Evolutionary conservation across 129 eudicot species (phyloP).

Genomic region (Saussurea involucrata): DNA sequence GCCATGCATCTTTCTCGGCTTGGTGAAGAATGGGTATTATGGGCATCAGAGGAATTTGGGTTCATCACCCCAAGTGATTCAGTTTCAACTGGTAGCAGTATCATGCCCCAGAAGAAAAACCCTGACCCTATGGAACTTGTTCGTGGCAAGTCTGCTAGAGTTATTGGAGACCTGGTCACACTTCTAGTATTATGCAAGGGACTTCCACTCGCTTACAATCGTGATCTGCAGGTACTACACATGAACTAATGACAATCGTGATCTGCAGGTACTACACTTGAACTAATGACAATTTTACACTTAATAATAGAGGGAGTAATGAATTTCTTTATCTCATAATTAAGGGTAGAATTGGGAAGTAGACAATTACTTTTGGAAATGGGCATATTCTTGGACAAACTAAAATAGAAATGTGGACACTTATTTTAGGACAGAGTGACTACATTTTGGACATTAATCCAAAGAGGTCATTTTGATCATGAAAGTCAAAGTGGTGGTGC

Average conservation of each 20-base stretch:
- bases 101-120: constrained; percentile 98
- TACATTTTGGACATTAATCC: background rate
- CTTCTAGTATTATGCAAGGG: constrained; percentile 96
- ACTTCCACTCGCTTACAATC: constrained; percentile 97
- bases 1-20: constrained; percentile 94
- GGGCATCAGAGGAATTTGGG: constrained; percentile 99
- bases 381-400: background rate
- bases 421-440: background rate
- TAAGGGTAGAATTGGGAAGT: background rate
- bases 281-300: background rate
- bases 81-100: constrained; percentile 98
- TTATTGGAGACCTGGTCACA: constrained; percentile 83
- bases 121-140: constrained; percentile 99
- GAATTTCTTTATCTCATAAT: background rate
- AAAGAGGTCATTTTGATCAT: background rate
- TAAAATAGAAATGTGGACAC: background rate
- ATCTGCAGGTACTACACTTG: constrained; percentile 7
- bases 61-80: constrained; percentile 90
- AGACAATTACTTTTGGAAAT: background rate
- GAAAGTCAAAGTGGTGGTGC: background rate
- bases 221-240: constrained; percentile 78
- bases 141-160: constrained; percentile 93
- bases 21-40: constrained; percentile 99
- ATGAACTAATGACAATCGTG: constrained; percentile 60
- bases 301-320: background rate